phyloP scores from a whole-genome alignment of 2,329 filamentous ascomycete genomes.

The Fusarium ambrosium region DNA sequence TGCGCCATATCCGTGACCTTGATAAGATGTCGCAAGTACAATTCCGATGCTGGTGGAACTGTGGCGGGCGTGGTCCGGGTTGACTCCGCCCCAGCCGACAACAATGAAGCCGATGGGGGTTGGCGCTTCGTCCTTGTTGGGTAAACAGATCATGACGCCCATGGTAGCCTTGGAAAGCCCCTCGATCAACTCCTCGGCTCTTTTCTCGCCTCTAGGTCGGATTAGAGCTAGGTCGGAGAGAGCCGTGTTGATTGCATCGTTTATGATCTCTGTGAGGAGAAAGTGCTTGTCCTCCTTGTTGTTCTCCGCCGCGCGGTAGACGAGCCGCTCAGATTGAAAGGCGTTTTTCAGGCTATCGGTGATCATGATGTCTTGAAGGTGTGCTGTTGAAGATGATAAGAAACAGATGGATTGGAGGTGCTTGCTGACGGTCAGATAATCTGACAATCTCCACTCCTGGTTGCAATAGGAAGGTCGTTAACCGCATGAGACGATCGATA shows the following conservation, averaged over 20 bases:
- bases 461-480: neutral
- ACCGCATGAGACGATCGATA: neutral
- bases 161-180: conserved; percentile 10
- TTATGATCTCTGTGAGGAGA: conserved; percentile 19
- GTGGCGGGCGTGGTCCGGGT: neutral
- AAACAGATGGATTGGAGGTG: neutral
- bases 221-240: conserved; percentile 13
- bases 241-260: conserved; percentile 17
- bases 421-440: neutral
- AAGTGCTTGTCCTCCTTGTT: conserved; percentile 28
- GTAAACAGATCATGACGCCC: conserved; percentile 17
- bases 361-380: conserved; percentile 11
- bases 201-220: conserved; percentile 4
- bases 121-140: neutral
- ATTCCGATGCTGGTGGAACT: conserved; percentile 50
- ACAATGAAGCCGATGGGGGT: conserved; percentile 23
- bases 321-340: conserved; percentile 31
- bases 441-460: neutral
- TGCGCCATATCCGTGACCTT: conserved; percentile 59
- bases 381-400: neutral
- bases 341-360: neutral
- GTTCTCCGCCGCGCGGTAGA: conserved; percentile 27
- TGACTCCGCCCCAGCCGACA: conserved; percentile 13
- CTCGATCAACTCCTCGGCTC: neutral
- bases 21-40: conserved; percentile 51